Base-by-base conservation (phyloP, 768 basidiomycete species). In the Solioccasus polychromus region DNA sequence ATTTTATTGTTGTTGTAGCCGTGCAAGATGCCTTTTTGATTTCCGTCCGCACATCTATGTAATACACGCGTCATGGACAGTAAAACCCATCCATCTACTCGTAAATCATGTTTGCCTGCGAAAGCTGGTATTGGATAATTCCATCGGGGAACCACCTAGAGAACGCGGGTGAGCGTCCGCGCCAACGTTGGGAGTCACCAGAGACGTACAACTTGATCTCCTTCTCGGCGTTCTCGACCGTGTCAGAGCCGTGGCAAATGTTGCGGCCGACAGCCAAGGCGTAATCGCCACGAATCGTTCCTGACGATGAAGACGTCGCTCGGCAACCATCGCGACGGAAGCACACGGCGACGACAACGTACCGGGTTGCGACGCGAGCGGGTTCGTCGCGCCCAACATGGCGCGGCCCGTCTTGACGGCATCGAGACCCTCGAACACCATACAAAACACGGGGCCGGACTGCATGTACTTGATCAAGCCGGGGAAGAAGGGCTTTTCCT, bases 361-460 rank as follows among this genome's bases (percentile, higher is more conserved):
- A 88, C 94, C 95, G 54, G 88, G 79, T 52, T 81, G 73, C 53
- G 95, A 97, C 30, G 77, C 78, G 52, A 97, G 82, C 50, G 96
- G 96, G 83, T 99, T 96, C 64, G 95, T 96, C 36, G 92, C 83
- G 64, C 95, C 95, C 54, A 95, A 85, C 90, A 96, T 95, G 68
- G 68, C 78, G 72, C 94, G 92, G 57, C 93, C 94, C 47, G 92
- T 94, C 83, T 92, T 92, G 71, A 92, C 89, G 39, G 88, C 88
- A 55, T 92, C 88, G 51, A 92, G 80, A 48, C 96, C 96, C 74
- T 97, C 81, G 83, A 93, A 95, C 55, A 89, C 93, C 82, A 92
- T 94, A 59, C 79, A 89, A 63, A 95, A 86, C 57, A 99, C 96
- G 57, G 96, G 96, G 49, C 96, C 95, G 44, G 87, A 77, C 44